A percentile compares a stretch with the other conserved stretches of the same genome.
Conservation (phyloP, 371 early-diverging fungal species). For the Polyrhizophydium stewartii region DNA sequence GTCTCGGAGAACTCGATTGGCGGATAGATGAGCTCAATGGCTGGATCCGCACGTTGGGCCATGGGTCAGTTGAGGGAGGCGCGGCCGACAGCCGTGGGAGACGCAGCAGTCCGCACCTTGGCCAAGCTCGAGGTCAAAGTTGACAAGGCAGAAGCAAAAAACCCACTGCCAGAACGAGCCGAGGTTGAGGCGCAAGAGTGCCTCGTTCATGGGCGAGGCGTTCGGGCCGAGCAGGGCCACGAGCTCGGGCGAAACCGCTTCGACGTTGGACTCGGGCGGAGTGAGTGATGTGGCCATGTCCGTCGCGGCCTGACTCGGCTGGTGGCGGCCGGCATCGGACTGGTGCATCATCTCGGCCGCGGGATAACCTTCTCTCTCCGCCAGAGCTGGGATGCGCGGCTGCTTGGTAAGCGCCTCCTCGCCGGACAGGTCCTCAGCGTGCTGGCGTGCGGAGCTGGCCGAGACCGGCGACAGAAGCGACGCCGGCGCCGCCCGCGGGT, state of each 20-base stretch:
- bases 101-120: slow-evolving; percentile 38
- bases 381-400: too few relatives aligned
- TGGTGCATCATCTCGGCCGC: too few relatives aligned
- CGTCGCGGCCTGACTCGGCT: too few relatives aligned
- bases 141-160: slow-evolving; percentile 82
- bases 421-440: too few relatives aligned
- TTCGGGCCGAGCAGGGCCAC: not conserved
- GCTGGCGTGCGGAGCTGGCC: too few relatives aligned
- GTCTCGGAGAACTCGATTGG: slow-evolving; percentile 64
- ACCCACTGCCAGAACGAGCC: slow-evolving; percentile 71
- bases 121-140: slow-evolving; percentile 93
- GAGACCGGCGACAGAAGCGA: too few relatives aligned
- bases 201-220: slow-evolving; percentile 1
- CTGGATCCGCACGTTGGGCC: slow-evolving; percentile 24
- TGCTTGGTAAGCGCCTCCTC: too few relatives aligned
- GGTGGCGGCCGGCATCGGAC: too few relatives aligned
- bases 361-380: too few relatives aligned
- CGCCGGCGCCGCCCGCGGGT: too few relatives aligned
- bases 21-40: slow-evolving; percentile 82
- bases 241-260: not conserved
- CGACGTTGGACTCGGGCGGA: too few relatives aligned
- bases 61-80: slow-evolving; percentile 1
- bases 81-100: slow-evolving; percentile 3
- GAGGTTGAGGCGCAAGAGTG: slow-evolving; percentile 7
- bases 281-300: too few relatives aligned